These are phyloP conservation scores for Salix purpurea DNA, from an alignment of 345 rosid species.

Conservation along the genomic window DNA sequence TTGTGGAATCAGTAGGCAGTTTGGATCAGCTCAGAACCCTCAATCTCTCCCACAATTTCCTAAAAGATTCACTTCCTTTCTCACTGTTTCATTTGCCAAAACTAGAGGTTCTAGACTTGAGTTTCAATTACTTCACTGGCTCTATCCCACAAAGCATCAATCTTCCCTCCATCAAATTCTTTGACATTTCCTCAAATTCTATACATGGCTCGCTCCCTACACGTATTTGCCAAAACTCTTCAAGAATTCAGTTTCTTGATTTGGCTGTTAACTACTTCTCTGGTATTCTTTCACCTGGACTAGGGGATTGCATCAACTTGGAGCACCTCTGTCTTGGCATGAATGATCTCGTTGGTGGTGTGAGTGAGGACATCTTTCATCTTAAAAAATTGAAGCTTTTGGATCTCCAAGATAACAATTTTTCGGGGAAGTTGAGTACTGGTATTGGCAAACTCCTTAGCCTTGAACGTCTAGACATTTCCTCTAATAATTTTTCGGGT, in stretches of 20 bases:
- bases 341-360: slow-evolving; percentile 54
- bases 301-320: slow-evolving; percentile 41
- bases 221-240: slow-evolving; percentile 46
- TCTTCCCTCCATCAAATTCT: slow-evolving; percentile 39
- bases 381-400: slow-evolving; percentile 38
- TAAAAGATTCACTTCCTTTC: slow-evolving; percentile 44
- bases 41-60: slow-evolving; percentile 54
- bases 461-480: slow-evolving; percentile 54
- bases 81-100: slow-evolving; percentile 43
- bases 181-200: slow-evolving; percentile 48
- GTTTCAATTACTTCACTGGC: slow-evolving; percentile 49
- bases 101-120: slow-evolving; percentile 52
- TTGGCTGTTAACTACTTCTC: slow-evolving; percentile 55
- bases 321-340: slow-evolving; percentile 53
- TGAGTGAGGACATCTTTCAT: slow-evolving; percentile 45
- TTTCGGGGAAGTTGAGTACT: slow-evolving; percentile 47
- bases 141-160: slow-evolving; percentile 35
- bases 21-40: slow-evolving; percentile 47
- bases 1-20: slow-evolving; percentile 45
- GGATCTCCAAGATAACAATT: slow-evolving; percentile 47
- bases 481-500: slow-evolving; percentile 48
- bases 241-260: slow-evolving; percentile 25
- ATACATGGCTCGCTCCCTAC: slow-evolving; percentile 48
- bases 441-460: slow-evolving; percentile 38
- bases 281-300: slow-evolving; percentile 42